Evolutionary conservation across 345 rosid species (phyloP).

Genomic region (Pistacia vera): DNA sequence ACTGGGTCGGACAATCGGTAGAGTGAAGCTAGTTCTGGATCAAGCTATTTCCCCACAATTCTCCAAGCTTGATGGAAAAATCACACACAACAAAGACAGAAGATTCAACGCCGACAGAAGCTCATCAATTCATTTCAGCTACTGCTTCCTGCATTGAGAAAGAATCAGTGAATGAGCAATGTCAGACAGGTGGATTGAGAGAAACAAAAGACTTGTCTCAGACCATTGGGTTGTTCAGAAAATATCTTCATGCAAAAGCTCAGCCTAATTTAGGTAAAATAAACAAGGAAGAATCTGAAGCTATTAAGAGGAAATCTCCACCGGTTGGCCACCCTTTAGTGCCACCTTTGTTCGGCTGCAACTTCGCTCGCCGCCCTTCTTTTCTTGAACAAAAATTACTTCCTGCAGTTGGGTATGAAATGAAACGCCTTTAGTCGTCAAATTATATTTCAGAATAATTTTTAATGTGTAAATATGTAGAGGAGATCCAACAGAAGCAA

Average conservation of each 20-base stretch:
- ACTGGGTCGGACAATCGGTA: too few species aligned
- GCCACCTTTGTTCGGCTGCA: not conserved
- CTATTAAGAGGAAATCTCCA: not conserved
- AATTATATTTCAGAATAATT: too few species aligned
- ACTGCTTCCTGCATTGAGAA: not conserved
- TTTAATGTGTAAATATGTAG: not conserved
- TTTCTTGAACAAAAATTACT: conserved; percentile 26
- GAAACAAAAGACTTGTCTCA: conserved; percentile 13
- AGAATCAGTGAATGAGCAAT: not conserved
- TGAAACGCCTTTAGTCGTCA: too few species aligned
- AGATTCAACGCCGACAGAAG: not conserved
- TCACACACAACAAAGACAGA: too few species aligned
- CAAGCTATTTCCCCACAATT: too few species aligned
- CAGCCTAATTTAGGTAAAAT: conserved; percentile 4
- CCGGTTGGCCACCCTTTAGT: not conserved
- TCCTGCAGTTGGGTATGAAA: conserved; percentile 24
- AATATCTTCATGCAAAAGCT: conserved; percentile 12
- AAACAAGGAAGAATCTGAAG: conserved; percentile 18
- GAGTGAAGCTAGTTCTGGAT: too few species aligned
- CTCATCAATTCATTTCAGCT: not conserved
- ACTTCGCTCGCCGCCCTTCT: conserved; percentile 19
- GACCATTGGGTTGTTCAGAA: conserved; percentile 22
- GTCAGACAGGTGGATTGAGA: not conserved
- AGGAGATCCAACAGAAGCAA: conserved; percentile 4
- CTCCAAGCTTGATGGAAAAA: too few species aligned